Evolutionary conservation across 1,284 basidiomycete genomes (phyloP).

Genomic region (Sphaerobolus stellatus): DNA sequence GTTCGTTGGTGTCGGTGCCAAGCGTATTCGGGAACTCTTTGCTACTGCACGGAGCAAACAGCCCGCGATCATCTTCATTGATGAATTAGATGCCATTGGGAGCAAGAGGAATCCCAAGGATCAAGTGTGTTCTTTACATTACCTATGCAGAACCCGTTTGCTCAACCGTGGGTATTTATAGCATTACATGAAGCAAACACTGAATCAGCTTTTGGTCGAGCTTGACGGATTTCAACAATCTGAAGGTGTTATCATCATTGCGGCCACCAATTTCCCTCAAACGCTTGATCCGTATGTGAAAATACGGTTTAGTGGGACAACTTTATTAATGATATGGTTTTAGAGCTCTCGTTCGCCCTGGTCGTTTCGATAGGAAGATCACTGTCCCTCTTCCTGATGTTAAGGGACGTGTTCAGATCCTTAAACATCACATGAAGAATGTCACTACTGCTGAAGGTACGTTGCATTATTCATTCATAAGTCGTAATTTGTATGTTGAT

Average conservation of each 20-base stretch:
- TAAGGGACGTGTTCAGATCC: conserved; percentile 82
- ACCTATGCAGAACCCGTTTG: not conserved
- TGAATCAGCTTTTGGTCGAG: conserved; percentile 93
- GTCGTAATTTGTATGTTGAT: not conserved
- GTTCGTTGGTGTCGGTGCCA: conserved; percentile 95
- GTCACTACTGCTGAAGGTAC: conserved; percentile 64
- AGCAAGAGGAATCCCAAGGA: conserved; percentile 89
- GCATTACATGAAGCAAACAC: conserved; percentile 86
- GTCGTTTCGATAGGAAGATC: conserved; percentile 90
- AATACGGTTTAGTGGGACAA: conserved; percentile 7
- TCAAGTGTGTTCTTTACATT: conserved; percentile 36
- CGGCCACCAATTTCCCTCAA: conserved; percentile 94
- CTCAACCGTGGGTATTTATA: not conserved
- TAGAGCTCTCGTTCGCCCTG: conserved; percentile 89
- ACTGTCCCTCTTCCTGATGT: conserved; percentile 89
- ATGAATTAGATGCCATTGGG: conserved; percentile 91
- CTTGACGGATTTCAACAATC: conserved; percentile 92
- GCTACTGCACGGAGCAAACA: conserved; percentile 92
- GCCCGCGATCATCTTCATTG: conserved; percentile 94
- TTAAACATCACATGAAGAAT: conserved; percentile 85
- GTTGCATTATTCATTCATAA: not conserved
- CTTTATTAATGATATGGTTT: conserved; percentile 21
- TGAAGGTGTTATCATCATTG: conserved; percentile 91
- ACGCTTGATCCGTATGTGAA: conserved; percentile 76
- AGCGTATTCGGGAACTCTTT: conserved; percentile 95